Evolutionary conservation across 2,329 filamentous ascomycete genomes (phyloP), one percentile per base, ranked within the genome.

Genomic region (Botryosphaeria dothidea): DNA sequence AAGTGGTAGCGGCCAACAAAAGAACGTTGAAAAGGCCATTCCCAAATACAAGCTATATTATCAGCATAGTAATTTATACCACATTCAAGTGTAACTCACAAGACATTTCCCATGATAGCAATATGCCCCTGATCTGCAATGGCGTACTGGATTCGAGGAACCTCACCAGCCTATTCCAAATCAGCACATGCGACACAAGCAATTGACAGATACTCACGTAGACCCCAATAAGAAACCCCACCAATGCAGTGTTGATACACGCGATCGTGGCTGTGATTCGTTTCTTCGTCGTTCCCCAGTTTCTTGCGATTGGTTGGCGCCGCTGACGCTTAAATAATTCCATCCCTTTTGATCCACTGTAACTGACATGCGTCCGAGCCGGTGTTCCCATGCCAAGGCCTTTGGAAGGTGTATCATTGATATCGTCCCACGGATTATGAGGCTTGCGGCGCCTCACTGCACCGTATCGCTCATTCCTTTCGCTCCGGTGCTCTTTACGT

Each of bases 71-170:
- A 27, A 58, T 15, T 15, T 4, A 9, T 23, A 15, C 4, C n/a
- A 27, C 7, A 15, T 2, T 1, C 23, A 8, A 3, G 11, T 23
- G 5, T 25, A 11, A 70, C 79, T 70, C 68, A 81, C 75, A 87
- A 84, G 17, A 91, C 89, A 69, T 93, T 93, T 3, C 91, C 91
- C 38, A 92, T 81, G 29, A 92, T 87, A 1, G 87, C 84, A 66
- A 86, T 82, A 70, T 92, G 90, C 49, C 86, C 78, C 66, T 88
- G 83, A 70, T 93, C 90, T 25, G 87, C 87, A 68, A 93, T 86
- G 70, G 88, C 88, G 74, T 92, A 92, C 72, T 93, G 90, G 27
- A 93, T 91, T 3, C 88, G 86, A n/a, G 91, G 90, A 0, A 92
- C 90, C 69, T 92, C 84, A 3, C 91, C 91, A 63, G 90, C 88